Base-by-base conservation (phyloP, 2,329 filamentous ascomycete species). In the Diaporthe caulivora region DNA sequence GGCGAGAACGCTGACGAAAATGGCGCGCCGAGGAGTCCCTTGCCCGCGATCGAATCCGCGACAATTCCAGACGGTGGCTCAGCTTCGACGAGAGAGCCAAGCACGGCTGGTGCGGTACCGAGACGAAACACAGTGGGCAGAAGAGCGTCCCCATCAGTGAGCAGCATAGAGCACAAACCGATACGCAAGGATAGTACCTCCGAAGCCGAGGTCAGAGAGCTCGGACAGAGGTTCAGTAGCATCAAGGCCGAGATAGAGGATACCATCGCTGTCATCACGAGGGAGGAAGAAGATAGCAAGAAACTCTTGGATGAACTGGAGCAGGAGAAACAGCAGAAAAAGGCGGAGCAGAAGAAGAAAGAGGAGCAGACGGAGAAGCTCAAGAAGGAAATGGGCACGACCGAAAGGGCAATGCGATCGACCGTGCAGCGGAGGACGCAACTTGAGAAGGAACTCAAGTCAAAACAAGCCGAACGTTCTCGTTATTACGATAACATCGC, bases 321-420 rank as follows among this genome's bases (percentile, higher is more conserved):
- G 71, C 91, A 91, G 73, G 94, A 97, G 78, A 93, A 94, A 74
- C 94, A 97, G 77, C 89, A 92, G 67, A 91, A 98, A 81, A 92
- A 90, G 78, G 92, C 92, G 75, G 88, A 92, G 26, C 87, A 97
- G 70, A 97, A 94, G 80, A 94, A 97, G 79, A 98, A 97, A 81
- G 96, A 98, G 76, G 95, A 97, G 79, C 93, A 92, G 67, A 98
- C 95, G 64, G 92, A 94, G 57, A 95, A 95, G 79, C 84, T 98
- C 70, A 94, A 93, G 79, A 93, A 93, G 75, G 92, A 96, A 80
- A 92, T 97, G 70, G 92, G 94, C 69, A 91, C 90, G 58, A 91
- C 95, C 8, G 95, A 97, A 81, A 91, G 94, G 70, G 88, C 94
- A 76, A 98, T 97, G 85, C 91, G 95, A 62, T 89, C 91, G 6